These are phyloP conservation scores for Hygrophorus pudorinus DNA, from an alignment of 768 basidiomycete species.

Conservation along the genomic window DNA sequence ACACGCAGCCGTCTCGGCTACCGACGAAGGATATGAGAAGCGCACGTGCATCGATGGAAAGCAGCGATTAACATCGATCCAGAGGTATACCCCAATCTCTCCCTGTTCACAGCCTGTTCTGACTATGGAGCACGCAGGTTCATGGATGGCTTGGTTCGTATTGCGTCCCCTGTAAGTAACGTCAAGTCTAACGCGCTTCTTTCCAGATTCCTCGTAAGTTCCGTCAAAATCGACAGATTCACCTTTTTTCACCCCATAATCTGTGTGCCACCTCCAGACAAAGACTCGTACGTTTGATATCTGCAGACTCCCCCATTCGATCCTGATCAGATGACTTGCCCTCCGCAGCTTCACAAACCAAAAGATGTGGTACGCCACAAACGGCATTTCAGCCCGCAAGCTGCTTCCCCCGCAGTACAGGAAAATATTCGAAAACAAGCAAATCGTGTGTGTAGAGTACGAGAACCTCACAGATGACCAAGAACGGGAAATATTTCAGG, in stretches of 20 bases:
- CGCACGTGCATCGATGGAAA: conserved; percentile 65
- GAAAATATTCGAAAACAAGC: conserved; percentile 46
- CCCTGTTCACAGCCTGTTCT: neutral
- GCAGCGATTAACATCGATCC: conserved; percentile 58
- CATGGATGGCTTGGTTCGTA: conserved; percentile 43
- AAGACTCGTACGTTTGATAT: conserved; percentile 11
- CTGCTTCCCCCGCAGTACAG: conserved; percentile 44
- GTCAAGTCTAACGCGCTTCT: conserved; percentile 5
- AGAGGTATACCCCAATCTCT: conserved; percentile 27
- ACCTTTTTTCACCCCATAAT: neutral
- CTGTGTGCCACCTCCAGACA: conserved; percentile 9
- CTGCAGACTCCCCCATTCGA: conserved; percentile 12
- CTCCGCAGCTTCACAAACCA: conserved; percentile 39
- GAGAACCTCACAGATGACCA: conserved; percentile 34
- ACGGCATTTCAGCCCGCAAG: conserved; percentile 11
- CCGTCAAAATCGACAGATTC: conserved; percentile 33
- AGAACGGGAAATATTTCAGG: conserved; percentile 63
- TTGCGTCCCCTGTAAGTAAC: conserved; percentile 4
- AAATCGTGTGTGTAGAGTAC: conserved; percentile 47
- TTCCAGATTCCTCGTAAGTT: conserved; percentile 33
- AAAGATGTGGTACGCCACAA: conserved; percentile 44
- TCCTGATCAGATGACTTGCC: conserved; percentile 20
- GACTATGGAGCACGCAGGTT: conserved; percentile 28
- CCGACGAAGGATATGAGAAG: conserved; percentile 47
- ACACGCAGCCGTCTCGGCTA: conserved; percentile 34